These are phyloP conservation scores for Fragaria nilgerrensis DNA, from an alignment of 306 rosid species.

Conservation along the genomic window DNA sequence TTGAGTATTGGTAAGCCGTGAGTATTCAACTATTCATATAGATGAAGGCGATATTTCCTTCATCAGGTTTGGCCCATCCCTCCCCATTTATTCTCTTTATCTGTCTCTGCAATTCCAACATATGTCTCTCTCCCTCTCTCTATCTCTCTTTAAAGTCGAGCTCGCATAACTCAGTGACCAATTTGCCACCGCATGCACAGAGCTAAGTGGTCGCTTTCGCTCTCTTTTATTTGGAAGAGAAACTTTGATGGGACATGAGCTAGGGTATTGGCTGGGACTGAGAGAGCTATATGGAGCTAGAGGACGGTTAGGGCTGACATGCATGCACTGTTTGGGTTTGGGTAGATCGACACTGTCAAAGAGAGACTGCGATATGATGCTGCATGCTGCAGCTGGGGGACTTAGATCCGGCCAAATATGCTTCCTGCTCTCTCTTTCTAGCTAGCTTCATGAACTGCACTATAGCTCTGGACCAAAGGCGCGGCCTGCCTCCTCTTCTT, in stretches of 20 bases:
- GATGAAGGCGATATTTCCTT: constrained; percentile 5
- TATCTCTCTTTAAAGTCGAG: neutral
- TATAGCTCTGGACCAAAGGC: constrained; percentile 1
- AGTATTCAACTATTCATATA: neutral
- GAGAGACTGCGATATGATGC: constrained; percentile 28
- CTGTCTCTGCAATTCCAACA: constrained; percentile 69
- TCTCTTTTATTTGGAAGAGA: neutral
- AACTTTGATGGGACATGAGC: constrained; percentile 38
- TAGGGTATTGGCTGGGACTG: neutral
- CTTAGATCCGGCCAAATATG: constrained; percentile 42
- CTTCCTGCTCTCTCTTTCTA: constrained; percentile 35
- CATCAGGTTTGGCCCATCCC: constrained; percentile 38
- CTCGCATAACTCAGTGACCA: constrained; percentile 19
- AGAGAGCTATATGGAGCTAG: constrained; percentile 1
- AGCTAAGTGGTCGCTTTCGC: neutral
- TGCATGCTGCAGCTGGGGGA: constrained; percentile 27
- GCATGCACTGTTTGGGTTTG: constrained; percentile 4
- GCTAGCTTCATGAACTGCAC: neutral
- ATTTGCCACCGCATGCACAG: constrained; percentile 19
- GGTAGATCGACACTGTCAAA: constrained; percentile 14
- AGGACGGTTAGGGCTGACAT: constrained; percentile 45
- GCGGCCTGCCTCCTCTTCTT: neutral
- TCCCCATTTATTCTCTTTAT: constrained; percentile 26
- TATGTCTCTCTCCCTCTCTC: constrained; percentile 17
- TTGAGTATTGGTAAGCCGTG: too few species aligned